phyloP scores from a whole-genome alignment of 2,329 filamentous ascomycete species.

The Cordyceps cicadae region DNA sequence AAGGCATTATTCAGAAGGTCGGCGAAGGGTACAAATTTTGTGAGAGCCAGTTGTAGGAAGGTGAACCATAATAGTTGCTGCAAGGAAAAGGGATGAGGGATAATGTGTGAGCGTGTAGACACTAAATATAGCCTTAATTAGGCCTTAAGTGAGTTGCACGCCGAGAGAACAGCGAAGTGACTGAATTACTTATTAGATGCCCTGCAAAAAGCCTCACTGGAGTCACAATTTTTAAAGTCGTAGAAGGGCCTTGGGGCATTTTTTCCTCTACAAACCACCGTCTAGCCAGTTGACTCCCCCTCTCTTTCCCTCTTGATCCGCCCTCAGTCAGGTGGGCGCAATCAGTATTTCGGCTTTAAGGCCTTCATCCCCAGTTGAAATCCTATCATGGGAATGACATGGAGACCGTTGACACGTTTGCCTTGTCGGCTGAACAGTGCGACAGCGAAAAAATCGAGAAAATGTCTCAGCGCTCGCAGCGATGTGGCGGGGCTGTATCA shows the following conservation, averaged over 20 bases:
- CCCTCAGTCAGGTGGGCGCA: too few species aligned
- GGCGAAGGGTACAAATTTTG: constrained; percentile 3
- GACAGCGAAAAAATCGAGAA: too few species aligned
- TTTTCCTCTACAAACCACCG: too few species aligned
- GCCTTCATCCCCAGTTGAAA: too few species aligned
- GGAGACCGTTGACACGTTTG: too few species aligned
- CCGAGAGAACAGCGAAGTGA: background rate
- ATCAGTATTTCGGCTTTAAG: too few species aligned
- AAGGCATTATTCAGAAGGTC: constrained; percentile 54
- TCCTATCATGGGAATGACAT: too few species aligned
- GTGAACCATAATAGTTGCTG: background rate
- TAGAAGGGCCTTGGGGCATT: background rate
- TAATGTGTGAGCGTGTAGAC: background rate
- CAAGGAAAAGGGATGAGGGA: background rate
- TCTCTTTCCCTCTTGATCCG: too few species aligned
- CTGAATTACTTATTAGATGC: background rate
- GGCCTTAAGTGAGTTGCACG: background rate
- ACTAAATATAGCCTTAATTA: background rate
- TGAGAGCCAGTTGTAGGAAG: background rate
- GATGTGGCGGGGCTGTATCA: too few species aligned
- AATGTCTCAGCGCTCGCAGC: too few species aligned
- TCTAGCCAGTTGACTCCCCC: too few species aligned
- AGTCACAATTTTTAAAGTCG: background rate
- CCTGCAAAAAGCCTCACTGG: background rate
- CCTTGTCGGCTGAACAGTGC: too few species aligned